Percentiles rank a stretch among this genome's conserved stretches.
Evolutionary conservation across 2,329 filamentous ascomycete species (phyloP).

Genomic region (Sclerotinia glacialis): DNA sequence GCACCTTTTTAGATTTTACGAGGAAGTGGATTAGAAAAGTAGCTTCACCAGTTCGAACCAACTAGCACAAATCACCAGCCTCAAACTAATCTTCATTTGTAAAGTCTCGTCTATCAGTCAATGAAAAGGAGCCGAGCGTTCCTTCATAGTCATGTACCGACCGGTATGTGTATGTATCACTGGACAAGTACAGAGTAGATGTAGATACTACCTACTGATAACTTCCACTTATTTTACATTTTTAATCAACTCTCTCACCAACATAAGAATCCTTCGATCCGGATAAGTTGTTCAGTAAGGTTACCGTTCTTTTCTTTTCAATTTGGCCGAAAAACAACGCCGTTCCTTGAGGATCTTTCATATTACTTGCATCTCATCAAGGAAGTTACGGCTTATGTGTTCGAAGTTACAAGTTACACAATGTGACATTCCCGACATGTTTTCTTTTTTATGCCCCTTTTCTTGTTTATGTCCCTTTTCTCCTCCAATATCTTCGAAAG

Average conservation of each 20-base stretch:
- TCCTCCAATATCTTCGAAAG: background rate
- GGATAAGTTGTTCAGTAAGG: background rate
- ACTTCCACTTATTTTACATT: background rate
- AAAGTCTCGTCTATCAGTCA: background rate
- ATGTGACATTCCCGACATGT: background rate
- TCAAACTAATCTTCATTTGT: background rate
- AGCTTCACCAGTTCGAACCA: background rate
- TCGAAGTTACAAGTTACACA: background rate
- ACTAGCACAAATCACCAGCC: background rate
- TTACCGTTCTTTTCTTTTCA: background rate
- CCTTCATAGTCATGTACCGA: background rate
- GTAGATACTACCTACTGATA: too few species aligned
- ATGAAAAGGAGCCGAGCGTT: background rate
- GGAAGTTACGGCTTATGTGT: background rate
- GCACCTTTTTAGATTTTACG: background rate
- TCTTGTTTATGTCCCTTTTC: background rate
- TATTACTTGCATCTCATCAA: background rate
- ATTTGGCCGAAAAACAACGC: slow-evolving; percentile 13
- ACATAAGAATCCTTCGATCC: background rate
- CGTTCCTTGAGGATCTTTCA: slow-evolving; percentile 6
- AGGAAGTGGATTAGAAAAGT: background rate
- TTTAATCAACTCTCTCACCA: background rate
- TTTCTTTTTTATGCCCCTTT: background rate
- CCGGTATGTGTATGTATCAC: background rate
- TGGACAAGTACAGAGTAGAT: too few species aligned